Conservation (phyloP, 495 filamentous ascomycete genomes). For the Neurospora tetrasperma region DNA sequence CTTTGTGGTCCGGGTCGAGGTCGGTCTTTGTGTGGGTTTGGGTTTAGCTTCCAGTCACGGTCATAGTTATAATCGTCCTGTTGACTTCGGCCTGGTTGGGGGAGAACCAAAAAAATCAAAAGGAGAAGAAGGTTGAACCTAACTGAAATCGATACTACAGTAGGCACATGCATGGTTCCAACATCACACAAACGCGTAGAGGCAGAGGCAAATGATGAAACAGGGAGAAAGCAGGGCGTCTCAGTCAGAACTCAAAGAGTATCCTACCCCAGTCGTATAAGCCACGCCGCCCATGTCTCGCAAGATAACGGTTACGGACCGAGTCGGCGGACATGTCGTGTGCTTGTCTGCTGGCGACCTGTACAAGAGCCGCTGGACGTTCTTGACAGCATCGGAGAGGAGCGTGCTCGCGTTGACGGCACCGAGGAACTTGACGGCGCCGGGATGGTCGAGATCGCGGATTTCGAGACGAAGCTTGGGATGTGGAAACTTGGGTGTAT, state of each 20-base stretch:
- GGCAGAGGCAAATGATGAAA: neutral
- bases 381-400: constrained; percentile 48
- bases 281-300: constrained; percentile 73
- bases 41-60: neutral
- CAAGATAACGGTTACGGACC: constrained; percentile 82
- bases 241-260: neutral
- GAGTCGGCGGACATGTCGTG: constrained; percentile 37
- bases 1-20: constrained; percentile 83
- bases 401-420: constrained; percentile 47
- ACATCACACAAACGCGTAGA: neutral
- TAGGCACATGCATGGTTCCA: neutral
- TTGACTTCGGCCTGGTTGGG: too few species aligned
- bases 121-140: too few species aligned
- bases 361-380: constrained; percentile 59
- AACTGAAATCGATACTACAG: too few species aligned
- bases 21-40: constrained; percentile 33
- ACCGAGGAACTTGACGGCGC: constrained; percentile 50
- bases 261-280: constrained; percentile 60
- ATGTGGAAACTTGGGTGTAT: constrained; percentile 25
- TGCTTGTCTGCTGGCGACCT: constrained; percentile 26
- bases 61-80: neutral
- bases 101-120: too few species aligned
- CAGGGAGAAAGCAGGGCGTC: neutral
- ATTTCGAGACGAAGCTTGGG: constrained; percentile 63
- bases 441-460: constrained; percentile 57